Percentiles rank a stretch among this genome's conserved stretches.
Conservation (phyloP, 2,329 filamentous ascomycete genomes). For the Colletotrichum karsti region DNA sequence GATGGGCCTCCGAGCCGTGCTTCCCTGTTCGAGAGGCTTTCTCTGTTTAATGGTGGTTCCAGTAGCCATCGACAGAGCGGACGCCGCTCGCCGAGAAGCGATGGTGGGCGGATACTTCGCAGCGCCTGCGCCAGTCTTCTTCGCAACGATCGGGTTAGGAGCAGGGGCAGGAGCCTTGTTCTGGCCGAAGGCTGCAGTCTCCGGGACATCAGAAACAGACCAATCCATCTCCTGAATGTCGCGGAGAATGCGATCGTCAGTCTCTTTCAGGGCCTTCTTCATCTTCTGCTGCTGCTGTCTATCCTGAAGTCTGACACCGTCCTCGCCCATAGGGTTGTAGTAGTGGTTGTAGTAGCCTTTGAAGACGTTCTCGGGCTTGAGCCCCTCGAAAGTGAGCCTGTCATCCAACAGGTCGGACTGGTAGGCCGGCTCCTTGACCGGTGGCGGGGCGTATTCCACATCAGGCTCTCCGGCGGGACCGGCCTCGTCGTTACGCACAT, state of each 20-base stretch:
- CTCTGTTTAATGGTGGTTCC: constrained; percentile 33
- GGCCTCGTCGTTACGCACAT: constrained; percentile 64
- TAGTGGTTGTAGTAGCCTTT: constrained; percentile 71
- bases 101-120: constrained; percentile 34
- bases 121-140: constrained; percentile 30
- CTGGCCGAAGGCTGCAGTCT: constrained; percentile 47
- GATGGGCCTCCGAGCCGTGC: constrained; percentile 36
- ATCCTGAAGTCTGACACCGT: constrained; percentile 71
- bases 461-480: constrained; percentile 70
- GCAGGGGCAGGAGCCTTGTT: constrained; percentile 37
- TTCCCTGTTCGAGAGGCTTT: constrained; percentile 24
- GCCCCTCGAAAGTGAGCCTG: constrained; percentile 62
- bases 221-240: constrained; percentile 72
- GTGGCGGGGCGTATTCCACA: constrained; percentile 89
- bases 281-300: constrained; percentile 66
- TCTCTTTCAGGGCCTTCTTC: constrained; percentile 59
- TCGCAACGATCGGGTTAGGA: constrained; percentile 31
- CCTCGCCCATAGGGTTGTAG: constrained; percentile 71
- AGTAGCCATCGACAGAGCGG: constrained; percentile 54
- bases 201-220: constrained; percentile 64
- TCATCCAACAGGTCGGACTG: constrained; percentile 73
- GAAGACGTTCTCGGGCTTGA: constrained; percentile 66
- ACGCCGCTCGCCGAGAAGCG: constrained; percentile 61
- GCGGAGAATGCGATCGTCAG: constrained; percentile 73
- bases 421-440: constrained; percentile 70